These are phyloP conservation scores for Cladosporium sp. DNA, from an alignment of 2,329 filamentous ascomycete species.

Conservation along the genomic window DNA sequence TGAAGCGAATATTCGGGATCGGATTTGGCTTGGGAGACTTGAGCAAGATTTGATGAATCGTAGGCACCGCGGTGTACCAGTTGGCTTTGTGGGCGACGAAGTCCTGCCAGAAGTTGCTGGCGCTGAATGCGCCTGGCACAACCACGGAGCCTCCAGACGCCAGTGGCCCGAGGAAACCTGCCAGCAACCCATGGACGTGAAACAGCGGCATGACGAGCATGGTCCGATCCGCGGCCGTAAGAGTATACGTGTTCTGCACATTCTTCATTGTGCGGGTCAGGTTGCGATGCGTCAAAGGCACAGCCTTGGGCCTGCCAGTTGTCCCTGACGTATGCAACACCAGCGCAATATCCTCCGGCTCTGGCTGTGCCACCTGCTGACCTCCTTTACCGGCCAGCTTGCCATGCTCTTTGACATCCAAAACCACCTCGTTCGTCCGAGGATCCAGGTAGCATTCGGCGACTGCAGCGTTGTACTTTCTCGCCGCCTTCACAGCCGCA, in stretches of 20 bases:
- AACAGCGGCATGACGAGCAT: conserved; percentile 89
- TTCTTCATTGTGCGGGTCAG: conserved; percentile 80
- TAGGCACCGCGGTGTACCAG: conserved; percentile 92
- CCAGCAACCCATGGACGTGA: conserved; percentile 84
- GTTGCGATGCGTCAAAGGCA: conserved; percentile 77
- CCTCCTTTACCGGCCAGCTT: conserved; percentile 54
- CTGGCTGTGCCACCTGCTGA: conserved; percentile 50
- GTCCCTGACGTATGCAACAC: conserved; percentile 83
- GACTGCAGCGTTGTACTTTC: conserved; percentile 77
- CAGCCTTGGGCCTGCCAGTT: conserved; percentile 80
- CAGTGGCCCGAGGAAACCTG: conserved; percentile 74
- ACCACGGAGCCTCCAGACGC: conserved; percentile 73
- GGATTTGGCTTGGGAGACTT: conserved; percentile 66
- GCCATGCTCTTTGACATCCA: conserved; percentile 74
- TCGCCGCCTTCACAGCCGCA: conserved; percentile 70
- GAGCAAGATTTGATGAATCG: conserved; percentile 85
- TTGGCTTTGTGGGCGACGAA: conserved; percentile 72
- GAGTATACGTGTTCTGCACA: conserved; percentile 71
- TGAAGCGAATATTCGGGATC: conserved; percentile 73
- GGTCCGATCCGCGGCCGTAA: conserved; percentile 68
- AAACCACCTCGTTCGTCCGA: conserved; percentile 57
- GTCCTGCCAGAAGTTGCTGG: conserved; percentile 76
- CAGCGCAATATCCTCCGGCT: conserved; percentile 73
- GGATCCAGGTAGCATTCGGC: conserved; percentile 79
- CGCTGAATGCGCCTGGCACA: conserved; percentile 75